Evolutionary conservation across 371 early-diverging fungal genomes (phyloP), one percentile per base, ranked within the genome.

Genomic region (Blakeslea trispora): DNA sequence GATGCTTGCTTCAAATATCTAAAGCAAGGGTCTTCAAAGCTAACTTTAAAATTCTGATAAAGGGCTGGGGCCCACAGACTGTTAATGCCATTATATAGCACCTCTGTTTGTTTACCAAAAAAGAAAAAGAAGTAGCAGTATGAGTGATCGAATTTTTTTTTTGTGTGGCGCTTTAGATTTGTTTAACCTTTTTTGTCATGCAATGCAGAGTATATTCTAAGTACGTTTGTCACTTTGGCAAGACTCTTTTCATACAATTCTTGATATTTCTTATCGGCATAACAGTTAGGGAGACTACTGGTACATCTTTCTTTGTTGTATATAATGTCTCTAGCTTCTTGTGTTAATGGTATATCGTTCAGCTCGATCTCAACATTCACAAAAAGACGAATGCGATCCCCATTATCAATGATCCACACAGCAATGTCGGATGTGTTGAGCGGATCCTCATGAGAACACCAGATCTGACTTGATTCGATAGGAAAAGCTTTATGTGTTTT

Each of bases 391-490:
- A 42, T 46, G 19, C 55, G 43, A 18, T 61, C 13, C 3, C 28
- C 21, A 10, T 28, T 49, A 13, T 54, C 50, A 24, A 61, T 23
- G 35, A 61, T 43, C 61, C 61, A 61, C 10, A 61, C 45, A 3
- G 54, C 55, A 44, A 44, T 34, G 10, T 54, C 55, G 3, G 35
- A 17, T 0, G 54, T 48, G 14, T 61, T 28, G 9, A 61, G 54
- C 0, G 61, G 61, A 19, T 61, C 40, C 0, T 28, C 2, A 44
- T 61, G 50, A n/a, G 45, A 37, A 15, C 50, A 32, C 50, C 50
- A 61, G 32, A 61, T 45, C 10, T 41, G 17, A 19, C 34, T 35
- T 23, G 48, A n/a, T 0, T 19, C 49, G 2, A 19, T 21, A 5
- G 52, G 19, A 19, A 41, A 34, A 5, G 31, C 22, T 5, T 59